Evolutionary conservation across 2,329 filamentous ascomycete species (phyloP).

Genomic region (Curvularia spicifera): DNA sequence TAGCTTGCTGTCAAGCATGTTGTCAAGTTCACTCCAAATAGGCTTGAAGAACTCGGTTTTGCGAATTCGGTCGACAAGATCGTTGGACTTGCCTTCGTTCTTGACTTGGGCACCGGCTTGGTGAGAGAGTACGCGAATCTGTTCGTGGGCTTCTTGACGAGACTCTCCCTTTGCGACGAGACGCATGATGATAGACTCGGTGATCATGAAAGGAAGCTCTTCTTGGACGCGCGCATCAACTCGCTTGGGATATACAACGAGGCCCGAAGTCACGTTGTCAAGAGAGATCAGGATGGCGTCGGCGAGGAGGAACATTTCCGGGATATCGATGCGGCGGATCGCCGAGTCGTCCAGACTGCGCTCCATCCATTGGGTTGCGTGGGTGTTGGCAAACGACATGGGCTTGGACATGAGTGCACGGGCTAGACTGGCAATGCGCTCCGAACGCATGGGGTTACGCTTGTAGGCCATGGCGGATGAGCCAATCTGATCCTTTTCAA

Average conservation of each 20-base stretch:
- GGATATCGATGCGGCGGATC: constrained; percentile 64
- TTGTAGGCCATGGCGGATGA: constrained; percentile 66
- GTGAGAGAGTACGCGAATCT: constrained; percentile 81
- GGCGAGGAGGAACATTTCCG: constrained; percentile 57
- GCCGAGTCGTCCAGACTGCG: constrained; percentile 79
- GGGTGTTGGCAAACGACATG: constrained; percentile 65
- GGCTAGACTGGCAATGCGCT: constrained; percentile 66
- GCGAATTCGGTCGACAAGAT: constrained; percentile 80
- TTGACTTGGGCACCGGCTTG: constrained; percentile 75
- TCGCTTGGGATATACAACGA: constrained; percentile 78
- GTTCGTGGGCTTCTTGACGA: constrained; percentile 83
- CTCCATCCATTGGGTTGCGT: constrained; percentile 79
- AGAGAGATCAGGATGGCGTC: constrained; percentile 69
- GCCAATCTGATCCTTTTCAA: constrained; percentile 72
- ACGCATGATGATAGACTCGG: constrained; percentile 66
- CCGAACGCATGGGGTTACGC: constrained; percentile 65
- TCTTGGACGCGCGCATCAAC: constrained; percentile 69
- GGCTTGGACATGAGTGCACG: constrained; percentile 62
- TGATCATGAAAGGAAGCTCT: constrained; percentile 88
- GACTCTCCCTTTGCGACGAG: constrained; percentile 73
- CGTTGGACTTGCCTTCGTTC: constrained; percentile 76
- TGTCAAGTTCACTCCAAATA: constrained; percentile 72
- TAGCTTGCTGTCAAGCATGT: constrained; percentile 67
- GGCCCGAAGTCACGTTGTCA: constrained; percentile 74
- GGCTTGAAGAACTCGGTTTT: constrained; percentile 74